phyloP scores from a whole-genome alignment of 1,139 yeast species.

The Nakaseomyces sp. region DNA sequence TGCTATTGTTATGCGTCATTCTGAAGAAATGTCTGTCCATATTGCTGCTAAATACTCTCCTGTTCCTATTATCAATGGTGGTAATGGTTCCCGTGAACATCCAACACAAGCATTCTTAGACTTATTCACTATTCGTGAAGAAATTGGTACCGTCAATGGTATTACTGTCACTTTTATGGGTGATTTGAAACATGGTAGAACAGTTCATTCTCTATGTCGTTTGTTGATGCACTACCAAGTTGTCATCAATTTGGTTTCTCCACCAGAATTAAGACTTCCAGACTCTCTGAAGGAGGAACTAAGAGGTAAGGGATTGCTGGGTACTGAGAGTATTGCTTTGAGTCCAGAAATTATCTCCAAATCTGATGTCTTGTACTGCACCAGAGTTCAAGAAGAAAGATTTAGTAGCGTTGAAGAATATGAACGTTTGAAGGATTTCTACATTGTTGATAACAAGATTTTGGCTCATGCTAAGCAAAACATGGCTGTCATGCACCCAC shows the following conservation, averaged over 20 bases:
- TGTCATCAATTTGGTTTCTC: slow-evolving; percentile 84
- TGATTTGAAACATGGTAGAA: slow-evolving; percentile 95
- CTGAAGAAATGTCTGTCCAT: slow-evolving; percentile 82
- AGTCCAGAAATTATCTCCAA: slow-evolving; percentile 77
- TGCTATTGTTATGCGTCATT: slow-evolving; percentile 95
- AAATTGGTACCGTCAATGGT: slow-evolving; percentile 96
- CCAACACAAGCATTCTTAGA: slow-evolving; percentile 98
- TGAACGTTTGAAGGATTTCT: slow-evolving; percentile 82
- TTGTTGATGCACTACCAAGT: slow-evolving; percentile 88
- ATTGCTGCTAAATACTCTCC: slow-evolving; percentile 95
- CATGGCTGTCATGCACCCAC: slow-evolving; percentile 98
- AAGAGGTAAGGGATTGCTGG: slow-evolving; percentile 56
- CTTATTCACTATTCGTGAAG: slow-evolving; percentile 96
- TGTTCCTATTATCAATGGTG: slow-evolving; percentile 95
- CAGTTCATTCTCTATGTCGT: slow-evolving; percentile 93
- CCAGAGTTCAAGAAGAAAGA: slow-evolving; percentile 97
- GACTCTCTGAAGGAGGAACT: slow-evolving; percentile 59
- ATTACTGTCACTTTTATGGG: slow-evolving; percentile 98
- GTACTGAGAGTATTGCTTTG: slow-evolving; percentile 62
- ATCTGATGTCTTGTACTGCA: slow-evolving; percentile 94
- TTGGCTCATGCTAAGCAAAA: slow-evolving; percentile 91
- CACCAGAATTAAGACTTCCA: slow-evolving; percentile 81
- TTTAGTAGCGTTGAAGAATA: slow-evolving; percentile 69
- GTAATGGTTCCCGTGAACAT: slow-evolving; percentile 95
- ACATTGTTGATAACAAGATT: slow-evolving; percentile 86